Percentiles rank a stretch among this genome's conserved stretches.
phyloP scores from a whole-genome alignment of 345 rosid genomes.

The Tarenaya hassleriana region DNA sequence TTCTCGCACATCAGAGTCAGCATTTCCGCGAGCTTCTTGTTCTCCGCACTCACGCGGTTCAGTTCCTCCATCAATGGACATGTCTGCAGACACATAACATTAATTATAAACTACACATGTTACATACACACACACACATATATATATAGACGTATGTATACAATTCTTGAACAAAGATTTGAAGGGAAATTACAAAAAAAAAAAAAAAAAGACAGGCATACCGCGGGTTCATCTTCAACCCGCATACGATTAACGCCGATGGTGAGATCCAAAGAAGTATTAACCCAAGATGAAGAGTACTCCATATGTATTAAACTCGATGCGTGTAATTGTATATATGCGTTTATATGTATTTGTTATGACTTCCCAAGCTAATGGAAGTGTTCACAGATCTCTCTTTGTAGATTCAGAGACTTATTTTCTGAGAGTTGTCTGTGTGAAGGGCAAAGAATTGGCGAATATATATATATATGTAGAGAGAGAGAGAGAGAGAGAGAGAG shows the following conservation, averaged over 20 bases:
- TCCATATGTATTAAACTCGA: slow-evolving; percentile 37
- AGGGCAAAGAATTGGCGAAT: slow-evolving; percentile 15
- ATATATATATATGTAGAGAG: slow-evolving; percentile 24
- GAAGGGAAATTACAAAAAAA: slow-evolving; percentile 17
- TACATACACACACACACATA: neutral
- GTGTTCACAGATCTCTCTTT: slow-evolving; percentile 1
- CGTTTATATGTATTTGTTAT: neutral
- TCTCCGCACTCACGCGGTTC: slow-evolving; percentile 70
- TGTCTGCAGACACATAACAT: slow-evolving; percentile 18
- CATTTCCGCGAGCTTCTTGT: slow-evolving; percentile 82
- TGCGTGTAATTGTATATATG: neutral
- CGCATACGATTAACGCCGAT: slow-evolving; percentile 33
- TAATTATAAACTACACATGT: slow-evolving; percentile 8
- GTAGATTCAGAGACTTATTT: neutral
- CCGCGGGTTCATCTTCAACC: slow-evolving; percentile 34
- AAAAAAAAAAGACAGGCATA: slow-evolving; percentile 13
- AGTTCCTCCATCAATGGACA: slow-evolving; percentile 62
- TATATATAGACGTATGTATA: slow-evolving; percentile 30
- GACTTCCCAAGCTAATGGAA: neutral
- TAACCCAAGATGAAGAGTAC: slow-evolving; percentile 36
- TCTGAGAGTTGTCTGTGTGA: slow-evolving; percentile 9
- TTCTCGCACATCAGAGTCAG: slow-evolving; percentile 64
- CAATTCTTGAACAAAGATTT: slow-evolving; percentile 31
- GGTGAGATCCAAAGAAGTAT: slow-evolving; percentile 58
- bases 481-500: neutral